Base-by-base conservation (phyloP, 495 filamentous ascomycete species). In the Jackrogersella minutella region DNA sequence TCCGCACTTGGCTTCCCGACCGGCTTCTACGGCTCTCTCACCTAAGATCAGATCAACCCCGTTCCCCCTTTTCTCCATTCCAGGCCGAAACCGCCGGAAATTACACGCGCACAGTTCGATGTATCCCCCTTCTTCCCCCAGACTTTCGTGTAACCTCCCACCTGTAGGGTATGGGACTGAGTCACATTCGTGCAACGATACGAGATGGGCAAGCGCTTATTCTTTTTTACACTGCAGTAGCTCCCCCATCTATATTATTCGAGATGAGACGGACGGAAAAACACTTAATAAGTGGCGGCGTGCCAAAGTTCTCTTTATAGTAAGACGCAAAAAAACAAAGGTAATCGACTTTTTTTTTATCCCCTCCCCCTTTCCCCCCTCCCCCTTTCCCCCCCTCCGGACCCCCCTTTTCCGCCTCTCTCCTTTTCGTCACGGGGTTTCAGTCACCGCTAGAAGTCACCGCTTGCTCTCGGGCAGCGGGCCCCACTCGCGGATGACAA, bases 301-400 rank as follows among this genome's bases (percentile, higher is more conserved):
- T 62, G 65, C 59, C 58, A 13, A 59, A 21, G 9, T 52, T 53
- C 58, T 68, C 58, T 67, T 68, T 68, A 47, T 54, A 62, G 47
- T 58, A 62, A 58, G 39, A 58, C 40, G 30, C 21, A 47, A 28
- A 47, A 47, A 47, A 52, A 21, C 16, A 43, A 49, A 16, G 24
- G n/a, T n/a, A 41, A 33, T 62, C 4, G 11, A 47, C 41, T 55
- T 49, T 58, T 57, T 47, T 41, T 40, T 26, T 26, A n/a, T n/a
- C 14, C 43, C 24, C 22, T 28, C 43, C 43, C 43, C 43, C 57
- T 13, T 67, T 39, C 57, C 36, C 11, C 34, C 36, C 13, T 34
- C 34, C 50, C 36, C 16, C 31, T 51, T 21, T 44, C 14, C 2
- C 36, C 14, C 9, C 6, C 3, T 11, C 33, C 33, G 33, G 33